Percentiles rank a stretch among this genome's conserved stretches.
Conservation (phyloP, 257 asterid species). For the Linaria vulgaris region DNA sequence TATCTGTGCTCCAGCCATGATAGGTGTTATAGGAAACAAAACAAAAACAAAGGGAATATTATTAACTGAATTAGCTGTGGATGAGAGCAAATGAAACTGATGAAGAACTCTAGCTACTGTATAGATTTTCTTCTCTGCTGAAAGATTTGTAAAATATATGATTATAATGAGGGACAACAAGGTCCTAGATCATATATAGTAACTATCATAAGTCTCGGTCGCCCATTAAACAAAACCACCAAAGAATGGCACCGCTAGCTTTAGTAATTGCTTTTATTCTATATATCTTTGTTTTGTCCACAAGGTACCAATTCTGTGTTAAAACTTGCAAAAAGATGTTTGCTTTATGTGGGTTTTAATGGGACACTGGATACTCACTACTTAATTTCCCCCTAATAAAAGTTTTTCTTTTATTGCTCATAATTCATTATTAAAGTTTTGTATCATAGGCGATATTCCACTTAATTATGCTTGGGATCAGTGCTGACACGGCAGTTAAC, state of each 20-base stretch:
- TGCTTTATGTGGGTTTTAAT: constrained; percentile 23
- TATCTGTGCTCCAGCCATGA: constrained; percentile 11
- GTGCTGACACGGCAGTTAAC: background rate
- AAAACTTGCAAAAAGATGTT: constrained; percentile 12
- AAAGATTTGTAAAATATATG: too few relatives aligned
- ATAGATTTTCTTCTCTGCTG: too few relatives aligned
- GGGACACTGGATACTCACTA: constrained; percentile 49
- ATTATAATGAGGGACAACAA: background rate
- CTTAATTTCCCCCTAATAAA: background rate
- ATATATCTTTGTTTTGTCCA: too few relatives aligned
- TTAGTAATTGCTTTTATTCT: background rate
- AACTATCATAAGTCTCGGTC: constrained; percentile 20
- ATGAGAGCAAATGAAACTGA: too few relatives aligned
- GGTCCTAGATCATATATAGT: too few relatives aligned
- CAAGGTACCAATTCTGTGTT: background rate
- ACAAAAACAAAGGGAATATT: too few relatives aligned
- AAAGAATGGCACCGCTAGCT: constrained; percentile 12
- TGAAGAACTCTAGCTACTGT: background rate
- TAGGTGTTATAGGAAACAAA: too few relatives aligned
- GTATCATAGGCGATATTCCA: background rate
- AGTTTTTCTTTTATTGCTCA: background rate
- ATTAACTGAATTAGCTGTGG: too few relatives aligned
- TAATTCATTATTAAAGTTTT: background rate
- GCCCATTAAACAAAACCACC: constrained; percentile 10
- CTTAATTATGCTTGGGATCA: background rate